phyloP scores from a whole-genome alignment of 2,329 filamentous ascomycete species.

The Paecilomyces formosus region DNA sequence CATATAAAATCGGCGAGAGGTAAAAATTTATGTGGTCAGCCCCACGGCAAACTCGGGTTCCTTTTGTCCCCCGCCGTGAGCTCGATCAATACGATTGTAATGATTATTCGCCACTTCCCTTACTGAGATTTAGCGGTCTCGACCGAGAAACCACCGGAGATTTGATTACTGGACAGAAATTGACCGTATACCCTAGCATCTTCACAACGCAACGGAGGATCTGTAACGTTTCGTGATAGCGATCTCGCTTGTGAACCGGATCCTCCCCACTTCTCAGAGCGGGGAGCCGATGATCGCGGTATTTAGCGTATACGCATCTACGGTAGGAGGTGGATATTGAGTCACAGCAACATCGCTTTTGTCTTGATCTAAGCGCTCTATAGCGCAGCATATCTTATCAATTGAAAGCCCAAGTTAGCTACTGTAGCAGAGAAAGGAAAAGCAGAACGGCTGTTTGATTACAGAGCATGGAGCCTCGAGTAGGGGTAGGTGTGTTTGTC shows the following conservation, averaged over 20 bases:
- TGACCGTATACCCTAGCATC: not conserved
- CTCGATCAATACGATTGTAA: no score
- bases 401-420: not conserved
- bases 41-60: no score
- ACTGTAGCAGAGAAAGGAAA: not conserved
- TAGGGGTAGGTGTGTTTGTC: constrained; percentile 46
- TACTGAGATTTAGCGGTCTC: no score
- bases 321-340: not conserved
- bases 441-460: not conserved
- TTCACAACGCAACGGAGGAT: not conserved
- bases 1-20: no score
- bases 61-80: no score
- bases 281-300: not conserved
- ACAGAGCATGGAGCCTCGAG: constrained; percentile 10
- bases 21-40: no score
- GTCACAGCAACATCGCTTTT: not conserved
- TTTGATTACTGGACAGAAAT: not conserved
- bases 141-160: no score
- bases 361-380: not conserved
- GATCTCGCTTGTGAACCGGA: not conserved
- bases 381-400: not conserved
- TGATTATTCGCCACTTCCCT: no score
- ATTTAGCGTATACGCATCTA: not conserved
- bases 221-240: not conserved
- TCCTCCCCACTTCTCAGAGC: not conserved